Base-by-base conservation (phyloP, 805 yeast genomes). In the Yamadazyma insecticola region DNA sequence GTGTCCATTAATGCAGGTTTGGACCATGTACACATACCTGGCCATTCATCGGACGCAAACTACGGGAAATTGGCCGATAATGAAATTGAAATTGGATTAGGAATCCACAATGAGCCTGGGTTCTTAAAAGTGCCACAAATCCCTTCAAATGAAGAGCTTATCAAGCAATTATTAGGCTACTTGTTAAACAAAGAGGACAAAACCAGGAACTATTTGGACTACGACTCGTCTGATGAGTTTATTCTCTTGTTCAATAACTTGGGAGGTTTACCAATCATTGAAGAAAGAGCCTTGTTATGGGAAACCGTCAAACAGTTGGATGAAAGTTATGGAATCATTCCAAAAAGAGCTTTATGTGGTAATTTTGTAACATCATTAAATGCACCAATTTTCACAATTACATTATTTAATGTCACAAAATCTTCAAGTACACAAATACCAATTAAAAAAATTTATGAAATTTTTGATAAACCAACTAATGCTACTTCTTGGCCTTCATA, bases 51-150 rank as follows among this genome's bases (percentile, higher is more conserved):
- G 4, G 44, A 45, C 24, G 31, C 43, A n/a, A 47, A 49, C 17
- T 50, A 32, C 27, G 57, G 54, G 2, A 41, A 48, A 32, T 39
- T 59, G 29, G 50, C 41, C 11, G 42, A 42, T 8, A 48, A 49
- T 30, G 53, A 59, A 36, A 41, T 55, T 16, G 67, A 60, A 29
- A 41, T 59, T 16, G 65, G 67, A 6, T 41, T 60, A 11, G 65
- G 67, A 13, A 60, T 60, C 26, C 69, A 62, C 36, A 61, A 60
- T 37, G 69, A 62, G 38, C 64, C 65, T 0, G 64, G 64, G 13
- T 60, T 56, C 7, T 37, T 45, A 19, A 57, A 57, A 35, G 27
- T 55, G 10, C 45, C 52, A 15, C 32, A 43, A 10, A 43, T 60
- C 28, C 64, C 64, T 6, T 28, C 48, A 6, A 59, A 55, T 28